A percentile compares a stretch with the other conserved stretches of the same genome.
Evolutionary conservation across 2,329 filamentous ascomycete species (phyloP).

Genomic region (Cladosporium cucumerinum): DNA sequence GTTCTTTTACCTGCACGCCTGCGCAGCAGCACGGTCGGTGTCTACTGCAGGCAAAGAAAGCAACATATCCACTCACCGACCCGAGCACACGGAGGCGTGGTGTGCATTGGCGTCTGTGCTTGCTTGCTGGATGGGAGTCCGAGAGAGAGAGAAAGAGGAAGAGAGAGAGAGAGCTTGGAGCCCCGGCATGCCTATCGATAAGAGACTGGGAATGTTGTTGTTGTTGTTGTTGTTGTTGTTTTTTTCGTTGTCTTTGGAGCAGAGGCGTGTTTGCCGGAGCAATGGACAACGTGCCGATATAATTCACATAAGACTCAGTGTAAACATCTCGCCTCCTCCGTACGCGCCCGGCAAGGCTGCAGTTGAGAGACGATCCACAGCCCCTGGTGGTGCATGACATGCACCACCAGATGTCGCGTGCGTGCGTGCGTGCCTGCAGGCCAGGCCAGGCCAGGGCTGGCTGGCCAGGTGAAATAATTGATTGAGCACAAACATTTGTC

Average conservation of each 20-base stretch:
- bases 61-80: constrained; percentile 1
- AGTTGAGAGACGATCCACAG: neutral
- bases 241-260: too few species aligned
- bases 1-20: neutral
- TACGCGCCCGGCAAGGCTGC: neutral
- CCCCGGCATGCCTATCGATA: neutral
- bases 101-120: constrained; percentile 1
- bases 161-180: neutral
- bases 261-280: neutral
- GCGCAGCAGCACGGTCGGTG: neutral
- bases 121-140: neutral
- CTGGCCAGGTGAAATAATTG: neutral
- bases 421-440: constrained; percentile 7
- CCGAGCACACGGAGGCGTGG: constrained; percentile 1
- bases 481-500: constrained; percentile 10
- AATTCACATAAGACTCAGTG: neutral
- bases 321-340: neutral
- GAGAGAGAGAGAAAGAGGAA: too few species aligned
- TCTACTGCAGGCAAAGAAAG: neutral
- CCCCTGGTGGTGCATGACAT: constrained; percentile 1
- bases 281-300: neutral
- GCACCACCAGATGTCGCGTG: too few species aligned
- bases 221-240: too few species aligned
- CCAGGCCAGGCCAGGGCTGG: neutral
- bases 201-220: neutral